Conservation (phyloP, 2,329 filamentous ascomycete species). For the Teratosphaeria nubilosa region DNA sequence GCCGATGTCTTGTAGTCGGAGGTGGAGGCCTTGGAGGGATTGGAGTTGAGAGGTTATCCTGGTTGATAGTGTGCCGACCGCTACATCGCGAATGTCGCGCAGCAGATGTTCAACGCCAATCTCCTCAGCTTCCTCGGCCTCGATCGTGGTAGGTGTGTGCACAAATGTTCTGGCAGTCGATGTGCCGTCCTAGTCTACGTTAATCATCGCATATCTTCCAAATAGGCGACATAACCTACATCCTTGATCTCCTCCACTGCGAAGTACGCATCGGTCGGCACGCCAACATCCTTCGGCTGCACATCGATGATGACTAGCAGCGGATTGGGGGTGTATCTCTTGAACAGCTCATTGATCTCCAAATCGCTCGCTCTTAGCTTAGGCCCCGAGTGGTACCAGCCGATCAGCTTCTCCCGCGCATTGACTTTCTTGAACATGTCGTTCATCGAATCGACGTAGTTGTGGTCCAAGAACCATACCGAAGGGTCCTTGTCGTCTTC, state of each 20-base stretch:
- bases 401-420: conserved; percentile 95
- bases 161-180: conserved; percentile 96
- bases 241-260: conserved; percentile 99
- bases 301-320: conserved; percentile 97
- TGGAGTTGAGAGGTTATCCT: conserved; percentile 96
- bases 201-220: conserved; percentile 10
- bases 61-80: conserved; percentile 90
- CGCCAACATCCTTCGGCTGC: conserved; percentile 93
- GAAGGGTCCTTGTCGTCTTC: conserved; percentile 98
- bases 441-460: conserved; percentile 98
- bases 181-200: conserved; percentile 67
- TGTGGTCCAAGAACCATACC: conserved; percentile 98
- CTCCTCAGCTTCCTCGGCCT: conserved; percentile 97
- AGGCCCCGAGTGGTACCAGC: conserved; percentile 97
- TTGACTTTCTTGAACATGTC: conserved; percentile 99
- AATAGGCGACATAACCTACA: conserved; percentile 39
- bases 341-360: conserved; percentile 99
- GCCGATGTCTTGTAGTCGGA: conserved; percentile 89
- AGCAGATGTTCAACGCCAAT: conserved; percentile 97
- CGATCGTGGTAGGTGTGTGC: conserved; percentile 95
- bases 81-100: conserved; percentile 95
- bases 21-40: conserved; percentile 89
- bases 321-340: conserved; percentile 94
- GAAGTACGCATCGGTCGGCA: conserved; percentile 98
- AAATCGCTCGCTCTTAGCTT: conserved; percentile 94